Percentiles rank a stretch among this genome's conserved stretches.
Conservation (phyloP, 2,329 filamentous ascomycete species). For the Aspergillus felis region DNA sequence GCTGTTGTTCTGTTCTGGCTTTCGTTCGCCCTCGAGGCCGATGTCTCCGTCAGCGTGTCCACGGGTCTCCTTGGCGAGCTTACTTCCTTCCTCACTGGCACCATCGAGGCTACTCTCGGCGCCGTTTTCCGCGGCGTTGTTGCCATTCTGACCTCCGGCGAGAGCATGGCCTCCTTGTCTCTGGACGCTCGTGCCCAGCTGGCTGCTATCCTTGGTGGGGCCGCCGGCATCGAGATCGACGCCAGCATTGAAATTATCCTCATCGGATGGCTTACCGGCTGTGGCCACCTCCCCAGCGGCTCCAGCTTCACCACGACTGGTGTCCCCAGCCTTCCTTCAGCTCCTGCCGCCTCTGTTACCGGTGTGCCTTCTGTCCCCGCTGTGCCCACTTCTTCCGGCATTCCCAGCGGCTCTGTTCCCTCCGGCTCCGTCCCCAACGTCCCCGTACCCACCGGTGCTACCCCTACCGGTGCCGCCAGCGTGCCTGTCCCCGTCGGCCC, state of each 20-base stretch:
- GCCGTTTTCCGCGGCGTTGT: constrained; percentile 30
- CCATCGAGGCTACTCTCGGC: constrained; percentile 25
- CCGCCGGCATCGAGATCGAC: constrained; percentile 47
- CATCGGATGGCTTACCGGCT: constrained; percentile 37
- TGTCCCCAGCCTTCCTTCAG: constrained; percentile 3
- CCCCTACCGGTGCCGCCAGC: background rate
- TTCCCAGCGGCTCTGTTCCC: constrained; percentile 4
- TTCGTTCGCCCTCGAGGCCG: constrained; percentile 26
- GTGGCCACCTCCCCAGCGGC: constrained; percentile 21
- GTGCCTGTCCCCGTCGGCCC: background rate
- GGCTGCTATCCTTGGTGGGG: constrained; percentile 33
- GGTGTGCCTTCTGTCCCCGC: background rate
- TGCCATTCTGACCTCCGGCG: constrained; percentile 26
- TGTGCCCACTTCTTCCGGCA: background rate
- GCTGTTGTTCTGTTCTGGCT: constrained; percentile 35
- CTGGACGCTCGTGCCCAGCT: constrained; percentile 33
- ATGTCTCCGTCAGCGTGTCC: constrained; percentile 25
- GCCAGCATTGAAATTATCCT: constrained; percentile 51
- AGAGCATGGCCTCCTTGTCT: constrained; percentile 30
- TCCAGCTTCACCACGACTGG: constrained; percentile 11
- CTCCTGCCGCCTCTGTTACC: background rate
- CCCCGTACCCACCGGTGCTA: too few relatives aligned
- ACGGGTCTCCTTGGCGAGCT: constrained; percentile 26
- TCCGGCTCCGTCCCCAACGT: background rate
- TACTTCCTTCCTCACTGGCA: constrained; percentile 27